Evolutionary conservation across 306 rosid species (phyloP), one percentile per base, ranked within the genome.

Genomic region (Canavalia ensiformis): DNA sequence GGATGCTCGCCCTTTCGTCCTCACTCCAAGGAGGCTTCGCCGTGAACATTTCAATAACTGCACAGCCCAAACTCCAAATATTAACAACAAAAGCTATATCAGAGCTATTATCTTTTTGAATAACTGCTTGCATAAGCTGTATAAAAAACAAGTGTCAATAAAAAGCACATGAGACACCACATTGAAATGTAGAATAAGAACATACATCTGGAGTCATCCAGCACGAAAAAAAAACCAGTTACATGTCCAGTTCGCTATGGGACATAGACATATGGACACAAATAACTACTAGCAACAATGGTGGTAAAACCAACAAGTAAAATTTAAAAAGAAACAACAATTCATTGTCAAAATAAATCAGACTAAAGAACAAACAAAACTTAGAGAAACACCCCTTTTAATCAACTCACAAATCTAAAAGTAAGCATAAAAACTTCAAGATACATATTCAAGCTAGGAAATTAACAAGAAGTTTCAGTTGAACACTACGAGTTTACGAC

Each of bases 151-250:
- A 56, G 63, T 66, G 52, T 84, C 77, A 86, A 76, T 52, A 69
- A 62, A 74, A 67, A 69, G 68, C 65, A 3, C 44, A 42, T 1
- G 35, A 44, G 41, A 55, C 63, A 74, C 28, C 7, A 68, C 37
- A 7, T 46, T 74, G 57, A 75, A 46, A 45, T 47, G 76, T 58
- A 51, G 52, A 76, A 45, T 72, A 55, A 81, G 79, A 74, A 75
- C 68, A 74, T 90, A 96, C 99, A 98, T 96, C 99, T 58, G 98
- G 99, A 81, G 99, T 98, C 99, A 96, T 93, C 99, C 99, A 96
- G 83, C 92, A 96, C 59, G 99, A 96, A 42, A 81, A 98, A 96
- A 76, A 96, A 97, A 81, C 88, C 90, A 12, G 91, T 90, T 42
- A 68, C 90, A 69, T 90, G 97, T 54, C 97, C 98, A 50, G 92